phyloP scores from a whole-genome alignment of 1,139 yeast species.

The Blastobotrys indianensis region DNA sequence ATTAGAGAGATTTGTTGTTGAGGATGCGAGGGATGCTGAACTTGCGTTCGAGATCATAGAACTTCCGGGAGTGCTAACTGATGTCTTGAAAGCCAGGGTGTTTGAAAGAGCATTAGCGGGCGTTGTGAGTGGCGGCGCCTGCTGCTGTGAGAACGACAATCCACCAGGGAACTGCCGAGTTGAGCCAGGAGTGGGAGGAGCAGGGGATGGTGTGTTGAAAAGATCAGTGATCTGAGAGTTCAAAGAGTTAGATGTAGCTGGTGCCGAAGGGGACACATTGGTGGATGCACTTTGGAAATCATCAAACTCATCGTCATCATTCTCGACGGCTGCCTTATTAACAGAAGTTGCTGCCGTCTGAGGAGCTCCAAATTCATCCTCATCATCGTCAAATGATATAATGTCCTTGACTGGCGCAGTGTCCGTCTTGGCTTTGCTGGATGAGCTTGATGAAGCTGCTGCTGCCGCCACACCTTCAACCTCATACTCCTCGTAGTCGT shows the following conservation, averaged over 20 bases:
- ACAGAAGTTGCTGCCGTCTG: slow-evolving; percentile 55
- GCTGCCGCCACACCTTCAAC: slow-evolving; percentile 23
- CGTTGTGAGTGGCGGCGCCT: slow-evolving; percentile 32
- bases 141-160: slow-evolving; percentile 2
- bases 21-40: slow-evolving; percentile 9
- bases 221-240: slow-evolving; percentile 21
- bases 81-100: slow-evolving; percentile 2
- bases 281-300: slow-evolving; percentile 72
- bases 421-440: slow-evolving; percentile 1
- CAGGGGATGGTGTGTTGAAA: slow-evolving; percentile 23
- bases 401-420: slow-evolving; percentile 20
- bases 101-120: slow-evolving; percentile 18
- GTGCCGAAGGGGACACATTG: slow-evolving; percentile 26
- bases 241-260: slow-evolving; percentile 24
- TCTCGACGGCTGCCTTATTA: slow-evolving; percentile 30
- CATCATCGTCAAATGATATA: slow-evolving; percentile 37
- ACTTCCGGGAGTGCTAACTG: slow-evolving; percentile 10
- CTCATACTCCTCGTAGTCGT: slow-evolving; percentile 47
- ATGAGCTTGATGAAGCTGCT: slow-evolving; percentile 17
- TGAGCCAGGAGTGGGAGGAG: slow-evolving; percentile 19
- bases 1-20: slow-evolving; percentile 36
- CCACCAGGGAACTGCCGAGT: slow-evolving; percentile 16
- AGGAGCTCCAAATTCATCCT: slow-evolving; percentile 91
- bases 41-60: slow-evolving; percentile 7
- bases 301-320: slow-evolving; percentile 85